Base-by-base conservation (phyloP, 225 moss, liverwort and hornwort genomes). In the Ulota crispa region DNA sequence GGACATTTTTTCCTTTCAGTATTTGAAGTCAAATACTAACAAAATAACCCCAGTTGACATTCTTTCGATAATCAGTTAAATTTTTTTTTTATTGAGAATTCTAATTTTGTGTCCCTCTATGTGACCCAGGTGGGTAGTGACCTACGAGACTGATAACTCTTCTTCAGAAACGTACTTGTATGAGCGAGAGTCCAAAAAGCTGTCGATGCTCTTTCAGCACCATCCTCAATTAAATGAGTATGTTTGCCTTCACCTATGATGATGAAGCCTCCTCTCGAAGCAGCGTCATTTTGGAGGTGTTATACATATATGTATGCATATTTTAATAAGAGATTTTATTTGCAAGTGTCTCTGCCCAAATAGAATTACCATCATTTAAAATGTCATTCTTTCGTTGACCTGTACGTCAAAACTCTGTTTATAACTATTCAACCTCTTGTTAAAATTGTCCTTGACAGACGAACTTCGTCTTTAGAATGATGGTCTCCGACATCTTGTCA, bases 91-190 rank as follows among this genome's bases (percentile, higher is more conserved):
- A 4, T 18, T 50, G 39, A 27, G 24, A 72, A 23, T 30, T 56
- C 56, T 85, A 30, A 71, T 76, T 0, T 0, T 57, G 16, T 63
- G 13, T 54, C 15, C 9, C 43, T 5, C 57, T 69, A 61, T 64
- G 71, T 2, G 70, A 64, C 5, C 53, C 80, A 96, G 96, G 81
- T 96, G 96, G 96, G 87, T 93, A 65, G 88, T 96, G 53, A 94
- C 93, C 6, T 96, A 94, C 39, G 96, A 96, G 77, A 83, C 83
- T 43, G 96, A 93, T 64, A 78, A 91, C 78, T 81, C 84, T 21
- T 91, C 93, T 77, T 77, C 93, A 45, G 91, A 94, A 73, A 94
- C 90, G 10, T 96, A 92, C 63, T 82, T 96, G 72, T 96, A 96
- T 77, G 84, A 90, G 18, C 86, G 88, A 56, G 82, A 83, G 72